phyloP scores from a whole-genome alignment of 768 basidiomycete genomes.

The Hygrocybe coccinea region DNA sequence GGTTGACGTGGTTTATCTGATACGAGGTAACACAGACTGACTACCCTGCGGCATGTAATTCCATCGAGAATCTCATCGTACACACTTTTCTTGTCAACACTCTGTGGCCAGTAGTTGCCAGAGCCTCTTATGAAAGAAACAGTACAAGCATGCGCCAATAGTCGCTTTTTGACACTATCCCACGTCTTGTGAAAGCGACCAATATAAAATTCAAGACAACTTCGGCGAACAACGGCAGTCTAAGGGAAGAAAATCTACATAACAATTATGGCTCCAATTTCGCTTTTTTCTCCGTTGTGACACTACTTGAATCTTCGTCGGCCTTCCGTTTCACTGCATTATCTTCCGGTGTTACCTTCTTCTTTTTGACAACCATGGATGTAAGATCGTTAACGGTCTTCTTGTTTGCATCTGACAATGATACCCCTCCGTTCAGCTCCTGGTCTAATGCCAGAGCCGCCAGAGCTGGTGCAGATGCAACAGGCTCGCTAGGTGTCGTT shows the following conservation, averaged over 20 bases:
- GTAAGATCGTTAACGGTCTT: constrained; percentile 76
- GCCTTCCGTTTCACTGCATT: constrained; percentile 63
- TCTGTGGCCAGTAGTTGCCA: constrained; percentile 78
- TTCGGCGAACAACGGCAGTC: too few relatives aligned
- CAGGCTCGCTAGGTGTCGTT: constrained; percentile 61
- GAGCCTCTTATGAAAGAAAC: constrained; percentile 66
- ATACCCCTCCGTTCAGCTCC: constrained; percentile 51
- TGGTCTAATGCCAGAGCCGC: constrained; percentile 67
- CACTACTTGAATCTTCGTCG: constrained; percentile 47
- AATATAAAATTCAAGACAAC: too few relatives aligned
- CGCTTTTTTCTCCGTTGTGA: constrained; percentile 59
- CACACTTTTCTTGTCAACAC: constrained; percentile 68
- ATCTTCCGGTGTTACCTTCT: constrained; percentile 49
- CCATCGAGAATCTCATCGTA: constrained; percentile 83
- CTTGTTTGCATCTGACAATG: constrained; percentile 31
- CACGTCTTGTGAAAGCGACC: too few relatives aligned
- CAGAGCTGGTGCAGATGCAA: constrained; percentile 60
- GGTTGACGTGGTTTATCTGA: neutral
- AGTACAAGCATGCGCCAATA: constrained; percentile 62
- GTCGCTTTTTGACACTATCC: constrained; percentile 45
- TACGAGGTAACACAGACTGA: constrained; percentile 53
- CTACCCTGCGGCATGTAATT: constrained; percentile 95
- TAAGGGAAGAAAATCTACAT: too few relatives aligned
- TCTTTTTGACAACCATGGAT: constrained; percentile 84
- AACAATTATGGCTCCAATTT: constrained; percentile 44